Base-by-base conservation (phyloP, 2,329 filamentous ascomycete genomes). In the Plectosphaerella sp. region DNA sequence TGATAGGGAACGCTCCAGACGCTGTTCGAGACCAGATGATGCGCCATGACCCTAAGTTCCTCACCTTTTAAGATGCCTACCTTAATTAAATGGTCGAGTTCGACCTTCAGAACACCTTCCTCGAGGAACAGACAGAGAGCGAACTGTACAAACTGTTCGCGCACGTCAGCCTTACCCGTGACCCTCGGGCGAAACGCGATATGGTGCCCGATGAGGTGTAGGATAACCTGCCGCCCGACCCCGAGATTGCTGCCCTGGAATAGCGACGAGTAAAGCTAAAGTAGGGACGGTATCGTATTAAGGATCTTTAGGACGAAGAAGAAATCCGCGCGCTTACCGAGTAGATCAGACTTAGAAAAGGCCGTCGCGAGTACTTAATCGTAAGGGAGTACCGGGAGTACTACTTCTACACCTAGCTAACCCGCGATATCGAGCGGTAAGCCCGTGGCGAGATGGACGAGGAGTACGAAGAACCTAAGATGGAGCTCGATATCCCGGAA, bases 121-220 rank as follows among this genome's bases (percentile, higher is more conserved):
- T 67, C 8, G 54, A 61, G 25, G 50, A 63, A 52, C 52, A 55
- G 25, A 58, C 50, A 41, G 52, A 64, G 52, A 56, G 57, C 25
- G 16, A 57, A 18, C 47, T 63, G 2, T 59, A 61, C 24, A 35
- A 36, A 18, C 47, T 62, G 22, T 59, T 65, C 46, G 49, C 52
- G 24, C 48, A 64, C 50, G 53, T 66, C 5, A 62, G 64, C 53
- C 54, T 66, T 15, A 67, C 58, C 5, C 54, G 53, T 15, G 58
- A 67, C 55, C 62, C 60, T 54, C 54, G 57, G 22, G 59, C 62
- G 12, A 58, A 53, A 22, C 50, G 49, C 45, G 59, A 68, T 49
- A 67, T 67, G 55, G 63, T 67, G 12, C 64, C 61, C 18, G 45
- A 63, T 10, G 54, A 67, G 51, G 59, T 66, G 43, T 66, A 51